Evolutionary conservation across 768 basidiomycete genomes (phyloP).

Genomic region (Hygrophorus pudorinus): DNA sequence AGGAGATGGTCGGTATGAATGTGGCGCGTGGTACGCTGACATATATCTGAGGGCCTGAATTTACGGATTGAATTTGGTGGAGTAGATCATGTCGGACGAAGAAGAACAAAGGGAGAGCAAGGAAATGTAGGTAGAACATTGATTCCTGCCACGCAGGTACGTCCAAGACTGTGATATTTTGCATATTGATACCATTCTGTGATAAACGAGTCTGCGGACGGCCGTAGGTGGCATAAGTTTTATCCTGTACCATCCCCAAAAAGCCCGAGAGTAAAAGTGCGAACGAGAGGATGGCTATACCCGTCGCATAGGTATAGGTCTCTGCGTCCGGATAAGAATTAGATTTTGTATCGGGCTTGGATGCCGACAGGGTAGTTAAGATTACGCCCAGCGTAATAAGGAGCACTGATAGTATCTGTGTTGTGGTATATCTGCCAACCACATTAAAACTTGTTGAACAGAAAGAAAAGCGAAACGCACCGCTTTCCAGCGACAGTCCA

Average conservation of each 20-base stretch:
- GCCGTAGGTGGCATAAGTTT: slow-evolving; percentile 41
- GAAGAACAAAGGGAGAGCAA: slow-evolving; percentile 70
- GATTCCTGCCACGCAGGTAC: slow-evolving; percentile 69
- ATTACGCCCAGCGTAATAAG: slow-evolving; percentile 73
- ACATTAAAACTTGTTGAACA: slow-evolving; percentile 2
- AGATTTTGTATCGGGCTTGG: slow-evolving; percentile 14
- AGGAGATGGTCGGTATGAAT: slow-evolving; percentile 18
- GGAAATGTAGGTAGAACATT: slow-evolving; percentile 85
- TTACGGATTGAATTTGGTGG: slow-evolving; percentile 34
- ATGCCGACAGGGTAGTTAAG: slow-evolving; percentile 73
- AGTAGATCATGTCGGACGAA: slow-evolving; percentile 45
- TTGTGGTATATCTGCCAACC: slow-evolving; percentile 41
- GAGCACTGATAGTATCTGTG: slow-evolving; percentile 68
- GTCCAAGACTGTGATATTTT: slow-evolving; percentile 1
- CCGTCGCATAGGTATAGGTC: slow-evolving; percentile 46
- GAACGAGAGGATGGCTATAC: slow-evolving; percentile 62
- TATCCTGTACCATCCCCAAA: slow-evolving; percentile 80
- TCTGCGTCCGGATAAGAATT: slow-evolving; percentile 8
- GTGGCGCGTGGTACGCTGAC: slow-evolving; percentile 17
- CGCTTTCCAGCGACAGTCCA: slow-evolving; percentile 55
- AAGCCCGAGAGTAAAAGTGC: slow-evolving; percentile 76
- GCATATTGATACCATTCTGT: slow-evolving; percentile 18
- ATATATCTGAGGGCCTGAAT: slow-evolving; percentile 26
- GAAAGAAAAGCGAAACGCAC: slow-evolving; percentile 26
- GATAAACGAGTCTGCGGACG: slow-evolving; percentile 6